These are phyloP conservation scores for Ceratocystis lukuohia DNA, from an alignment of 2,329 filamentous ascomycete species.

Conservation along the genomic window DNA sequence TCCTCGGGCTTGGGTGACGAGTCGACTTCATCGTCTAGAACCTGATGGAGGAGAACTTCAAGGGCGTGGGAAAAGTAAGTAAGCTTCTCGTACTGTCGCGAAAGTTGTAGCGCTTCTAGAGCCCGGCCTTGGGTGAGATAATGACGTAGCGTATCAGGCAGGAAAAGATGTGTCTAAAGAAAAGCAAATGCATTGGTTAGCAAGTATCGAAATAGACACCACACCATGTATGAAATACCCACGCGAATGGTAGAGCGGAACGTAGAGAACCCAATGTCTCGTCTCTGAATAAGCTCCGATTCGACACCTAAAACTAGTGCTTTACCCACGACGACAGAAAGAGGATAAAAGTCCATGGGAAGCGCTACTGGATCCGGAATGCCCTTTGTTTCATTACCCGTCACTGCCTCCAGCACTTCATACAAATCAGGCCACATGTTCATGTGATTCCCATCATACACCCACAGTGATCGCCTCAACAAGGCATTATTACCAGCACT, in stretches of 20 bases:
- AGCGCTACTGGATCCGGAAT: constrained; percentile 63
- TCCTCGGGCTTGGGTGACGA: constrained; percentile 47
- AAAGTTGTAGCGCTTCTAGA: constrained; percentile 67
- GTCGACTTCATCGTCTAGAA: constrained; percentile 90
- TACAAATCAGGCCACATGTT: constrained; percentile 82
- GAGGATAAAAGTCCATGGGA: constrained; percentile 85
- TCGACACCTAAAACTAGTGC: constrained; percentile 84
- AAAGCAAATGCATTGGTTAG: constrained; percentile 3
- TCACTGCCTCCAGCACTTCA: constrained; percentile 62
- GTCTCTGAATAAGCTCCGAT: constrained; percentile 80
- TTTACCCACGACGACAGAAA: constrained; percentile 77
- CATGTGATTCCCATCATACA: constrained; percentile 77
- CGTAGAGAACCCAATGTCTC: constrained; percentile 82
- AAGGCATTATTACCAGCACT: constrained; percentile 20
- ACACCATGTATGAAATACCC: constrained; percentile 28
- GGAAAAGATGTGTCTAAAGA: constrained; percentile 71
- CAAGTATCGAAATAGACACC: background rate
- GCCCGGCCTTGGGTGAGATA: constrained; percentile 64
- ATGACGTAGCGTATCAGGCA: constrained; percentile 73
- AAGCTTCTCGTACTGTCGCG: constrained; percentile 71
- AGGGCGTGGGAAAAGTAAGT: constrained; percentile 89
- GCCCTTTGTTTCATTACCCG: constrained; percentile 52
- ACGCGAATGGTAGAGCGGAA: constrained; percentile 80
- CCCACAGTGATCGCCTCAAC: constrained; percentile 80
- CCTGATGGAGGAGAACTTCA: constrained; percentile 82